Percentiles rank a stretch among this genome's conserved stretches.
Conservation (phyloP, 2,329 filamentous ascomycete genomes). For the Myriosclerotinia scirpicola region DNA sequence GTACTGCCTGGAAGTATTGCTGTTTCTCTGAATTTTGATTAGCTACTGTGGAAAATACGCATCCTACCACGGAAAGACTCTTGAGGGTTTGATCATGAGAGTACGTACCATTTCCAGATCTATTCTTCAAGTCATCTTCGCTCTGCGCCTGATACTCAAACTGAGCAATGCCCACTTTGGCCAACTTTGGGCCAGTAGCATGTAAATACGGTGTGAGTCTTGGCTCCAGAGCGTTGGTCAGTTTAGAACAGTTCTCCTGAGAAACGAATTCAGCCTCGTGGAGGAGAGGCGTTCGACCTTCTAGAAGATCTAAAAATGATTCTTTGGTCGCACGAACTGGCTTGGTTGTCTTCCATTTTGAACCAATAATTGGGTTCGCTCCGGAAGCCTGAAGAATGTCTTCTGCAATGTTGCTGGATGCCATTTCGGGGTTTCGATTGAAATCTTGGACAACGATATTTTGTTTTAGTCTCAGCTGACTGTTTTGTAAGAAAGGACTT, state of each 20-base stretch:
- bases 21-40: constrained; percentile 4
- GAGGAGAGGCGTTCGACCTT: constrained; percentile 13
- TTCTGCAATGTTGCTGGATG: not conserved
- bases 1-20: constrained; percentile 13
- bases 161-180: constrained; percentile 19
- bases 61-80: not conserved
- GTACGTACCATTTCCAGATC: constrained; percentile 15
- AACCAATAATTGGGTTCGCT: not conserved
- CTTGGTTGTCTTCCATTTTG: constrained; percentile 5
- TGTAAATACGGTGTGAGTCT: constrained; percentile 15
- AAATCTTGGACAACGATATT: not conserved
- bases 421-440: not conserved
- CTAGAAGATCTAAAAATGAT: constrained; percentile 12
- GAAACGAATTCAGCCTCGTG: constrained; percentile 7
- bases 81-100: not conserved
- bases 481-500: no score
- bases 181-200: constrained; percentile 14
- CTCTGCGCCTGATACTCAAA: constrained; percentile 20
- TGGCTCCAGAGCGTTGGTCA: not conserved
- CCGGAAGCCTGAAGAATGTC: not conserved
- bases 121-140: constrained; percentile 17
- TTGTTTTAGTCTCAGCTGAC: not conserved
- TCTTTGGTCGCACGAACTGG: not conserved
- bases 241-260: not conserved
- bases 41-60: not conserved